phyloP scores from a whole-genome alignment of 768 basidiomycete genomes.

The Lepiota subincarnata region DNA sequence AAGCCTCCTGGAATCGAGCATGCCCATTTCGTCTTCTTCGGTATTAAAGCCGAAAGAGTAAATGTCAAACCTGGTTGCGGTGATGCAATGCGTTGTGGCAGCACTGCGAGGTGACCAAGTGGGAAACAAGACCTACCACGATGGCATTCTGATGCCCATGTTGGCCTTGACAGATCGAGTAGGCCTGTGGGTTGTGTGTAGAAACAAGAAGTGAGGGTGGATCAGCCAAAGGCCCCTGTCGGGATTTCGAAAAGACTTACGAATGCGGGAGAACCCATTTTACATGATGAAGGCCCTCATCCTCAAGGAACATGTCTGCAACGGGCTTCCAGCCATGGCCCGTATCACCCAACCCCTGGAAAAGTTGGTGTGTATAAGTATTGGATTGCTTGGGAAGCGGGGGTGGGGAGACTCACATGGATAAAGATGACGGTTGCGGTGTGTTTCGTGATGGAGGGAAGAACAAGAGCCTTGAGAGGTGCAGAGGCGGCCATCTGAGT shows the following conservation, averaged over 20 bases:
- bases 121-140: conserved; percentile 46
- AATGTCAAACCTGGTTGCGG: conserved; percentile 68
- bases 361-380: background rate
- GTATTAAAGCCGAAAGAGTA: conserved; percentile 55
- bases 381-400: background rate
- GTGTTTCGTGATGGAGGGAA: conserved; percentile 58
- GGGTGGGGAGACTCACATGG: conserved; percentile 53
- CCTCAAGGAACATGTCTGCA: conserved; percentile 57
- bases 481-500: conserved; percentile 28
- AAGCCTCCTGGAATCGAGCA: conserved; percentile 57
- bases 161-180: conserved; percentile 69
- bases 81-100: conserved; percentile 6
- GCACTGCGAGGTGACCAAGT: background rate
- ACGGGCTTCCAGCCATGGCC: conserved; percentile 77
- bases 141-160: conserved; percentile 68
- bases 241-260: conserved; percentile 35
- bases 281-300: conserved; percentile 59
- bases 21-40: conserved; percentile 72
- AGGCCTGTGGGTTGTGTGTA: conserved; percentile 32
- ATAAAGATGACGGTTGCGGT: conserved; percentile 87
- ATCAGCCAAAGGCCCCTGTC: background rate
- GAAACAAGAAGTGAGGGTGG: conserved; percentile 3
- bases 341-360: conserved; percentile 71
- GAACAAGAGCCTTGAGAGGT: conserved; percentile 45
- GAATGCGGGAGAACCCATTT: conserved; percentile 91